Conservation (phyloP, 306 rosid species). For the Sicyos baderoa region DNA sequence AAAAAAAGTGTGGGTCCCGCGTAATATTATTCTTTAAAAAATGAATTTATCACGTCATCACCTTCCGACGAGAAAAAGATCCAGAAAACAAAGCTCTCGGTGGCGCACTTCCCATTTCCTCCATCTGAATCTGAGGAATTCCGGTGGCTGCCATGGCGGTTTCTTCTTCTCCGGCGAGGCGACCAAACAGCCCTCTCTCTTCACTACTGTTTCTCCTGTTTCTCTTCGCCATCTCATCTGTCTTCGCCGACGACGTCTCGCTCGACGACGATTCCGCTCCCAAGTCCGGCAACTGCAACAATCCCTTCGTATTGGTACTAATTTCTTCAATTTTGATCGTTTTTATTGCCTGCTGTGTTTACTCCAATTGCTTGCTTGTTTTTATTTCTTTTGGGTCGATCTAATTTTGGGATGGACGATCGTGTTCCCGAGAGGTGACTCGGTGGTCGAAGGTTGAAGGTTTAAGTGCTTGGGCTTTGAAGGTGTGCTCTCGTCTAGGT, state of each 20-base stretch:
- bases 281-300: conserved; percentile 48
- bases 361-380: neutral
- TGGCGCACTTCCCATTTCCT: neutral
- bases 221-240: conserved; percentile 24
- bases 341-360: neutral
- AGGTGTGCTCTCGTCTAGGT: no score
- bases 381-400: neutral
- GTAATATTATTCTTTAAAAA: neutral
- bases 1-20: neutral
- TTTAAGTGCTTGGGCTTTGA: no score
- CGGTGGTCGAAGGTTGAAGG: no score
- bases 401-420: conserved; percentile 5
- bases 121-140: conserved; percentile 15
- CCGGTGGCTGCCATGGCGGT: conserved; percentile 27
- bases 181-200: neutral
- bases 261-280: conserved; percentile 36
- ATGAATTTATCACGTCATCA: conserved; percentile 4
- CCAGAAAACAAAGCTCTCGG: neutral
- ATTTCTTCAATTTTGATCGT: neutral
- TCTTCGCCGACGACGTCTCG: conserved; percentile 34
- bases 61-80: neutral
- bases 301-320: conserved; percentile 64
- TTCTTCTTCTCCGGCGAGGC: conserved; percentile 20
- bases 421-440: neutral
- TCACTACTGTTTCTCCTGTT: conserved; percentile 27